Base-by-base conservation (phyloP, 192 early-diverging fungal species). In the Backusella tuberculispora region DNA sequence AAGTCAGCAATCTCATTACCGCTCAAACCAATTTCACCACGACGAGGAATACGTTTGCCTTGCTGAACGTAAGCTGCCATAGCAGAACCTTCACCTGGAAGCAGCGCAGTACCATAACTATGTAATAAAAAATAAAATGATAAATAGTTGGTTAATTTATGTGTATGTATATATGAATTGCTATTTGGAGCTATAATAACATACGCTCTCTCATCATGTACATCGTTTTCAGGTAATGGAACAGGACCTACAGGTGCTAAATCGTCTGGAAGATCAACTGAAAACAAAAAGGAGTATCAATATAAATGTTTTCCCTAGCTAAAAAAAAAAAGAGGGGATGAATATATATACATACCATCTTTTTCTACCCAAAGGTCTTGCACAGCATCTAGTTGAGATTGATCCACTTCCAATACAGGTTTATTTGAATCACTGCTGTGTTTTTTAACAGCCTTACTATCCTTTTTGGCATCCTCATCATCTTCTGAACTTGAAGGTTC, bases 11-110 rank as follows among this genome's bases (percentile, higher is more conserved):
- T 99, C 81, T 96, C 85, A 41, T 92, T 80, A 69, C 92, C 90
- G 75, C 91, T 89, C 21, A 97, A 81, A 56, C 97, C 97, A 83
- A 99, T 96, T 83, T 99, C 98, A 85, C 97, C 98, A 84, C 97
- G 92, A 66, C 96, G 92, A 4, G 97, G 97, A 74, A 99, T 97
- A 74, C 97, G 93, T 78, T 98, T 95, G 41, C 95, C 95, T 60
- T 92, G 88, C 73, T 95, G 92, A 34, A 97, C 90, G 83, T 92
- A 98, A 0, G 92, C 89, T 0, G 94, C 94, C 92, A 96, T 95
- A 0, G 95, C 95, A 1, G 93, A 89, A 72, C 95, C 96, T 86
- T 96, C 96, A 71, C 97, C 96, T 5, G 95, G 91, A 45, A 96
- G 80, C 60, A 96, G 83, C 6, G 92, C 91, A 14, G 90, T 88